Conservation (phyloP, 495 filamentous ascomycete species). For the Penicillium soppii region DNA sequence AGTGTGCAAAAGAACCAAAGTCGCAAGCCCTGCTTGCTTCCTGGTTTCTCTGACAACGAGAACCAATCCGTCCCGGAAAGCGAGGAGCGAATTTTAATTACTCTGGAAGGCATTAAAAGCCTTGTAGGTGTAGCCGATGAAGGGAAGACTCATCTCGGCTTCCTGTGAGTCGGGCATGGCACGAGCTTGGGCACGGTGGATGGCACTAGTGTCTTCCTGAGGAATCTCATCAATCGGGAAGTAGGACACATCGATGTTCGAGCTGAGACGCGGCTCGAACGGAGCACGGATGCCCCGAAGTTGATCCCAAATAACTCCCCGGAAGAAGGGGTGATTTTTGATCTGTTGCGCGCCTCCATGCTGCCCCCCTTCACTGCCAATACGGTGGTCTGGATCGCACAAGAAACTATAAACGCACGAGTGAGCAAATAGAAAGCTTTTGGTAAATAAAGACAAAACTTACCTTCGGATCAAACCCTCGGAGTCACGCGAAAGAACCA, state of each 20-base stretch:
- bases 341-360: constrained; percentile 81
- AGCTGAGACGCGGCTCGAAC: constrained; percentile 89
- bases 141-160: constrained; percentile 89
- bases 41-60: not conserved
- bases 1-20: constrained; percentile 18
- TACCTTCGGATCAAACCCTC: constrained; percentile 86
- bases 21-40: constrained; percentile 43
- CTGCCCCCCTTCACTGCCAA: constrained; percentile 64
- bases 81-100: constrained; percentile 21
- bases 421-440: constrained; percentile 12
- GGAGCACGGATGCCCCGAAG: constrained; percentile 90
- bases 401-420: constrained; percentile 68
- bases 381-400: constrained; percentile 85
- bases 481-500: constrained; percentile 80
- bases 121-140: constrained; percentile 99
- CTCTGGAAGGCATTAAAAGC: constrained; percentile 81
- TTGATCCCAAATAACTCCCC: constrained; percentile 88
- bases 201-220: constrained; percentile 78
- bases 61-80: constrained; percentile 9
- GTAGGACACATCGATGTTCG: constrained; percentile 94
- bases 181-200: constrained; percentile 65
- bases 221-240: constrained; percentile 98
- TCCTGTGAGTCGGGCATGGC: constrained; percentile 61
- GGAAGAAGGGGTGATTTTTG: constrained; percentile 93
- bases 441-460: constrained; percentile 9